These are phyloP conservation scores for Amaranthus hypochondriacus DNA, from an alignment of 148 eudicot genomes.

Conservation along the genomic window DNA sequence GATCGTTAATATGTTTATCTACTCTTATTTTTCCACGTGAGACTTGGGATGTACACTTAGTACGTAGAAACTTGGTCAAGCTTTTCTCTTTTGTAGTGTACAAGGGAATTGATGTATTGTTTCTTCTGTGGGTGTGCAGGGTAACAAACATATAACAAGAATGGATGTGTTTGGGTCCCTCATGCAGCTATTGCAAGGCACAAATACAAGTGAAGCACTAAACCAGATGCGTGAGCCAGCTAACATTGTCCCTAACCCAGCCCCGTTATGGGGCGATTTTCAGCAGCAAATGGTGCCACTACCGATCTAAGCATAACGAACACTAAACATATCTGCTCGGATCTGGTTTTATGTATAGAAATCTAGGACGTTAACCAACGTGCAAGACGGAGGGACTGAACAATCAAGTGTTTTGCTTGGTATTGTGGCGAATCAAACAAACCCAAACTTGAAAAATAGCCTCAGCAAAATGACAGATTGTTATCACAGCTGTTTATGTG, in stretches of 20 bases:
- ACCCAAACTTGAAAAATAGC: not conserved
- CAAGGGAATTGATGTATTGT: not conserved
- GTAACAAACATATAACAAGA: slow-evolving; percentile 45
- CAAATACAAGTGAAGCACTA: slow-evolving; percentile 24
- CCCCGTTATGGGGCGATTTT: slow-evolving; percentile 32
- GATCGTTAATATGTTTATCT: too few species aligned
- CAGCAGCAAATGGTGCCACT: slow-evolving; percentile 37
- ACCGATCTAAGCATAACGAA: slow-evolving; percentile 25
- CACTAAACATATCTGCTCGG: not conserved
- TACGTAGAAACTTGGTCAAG: too few species aligned
- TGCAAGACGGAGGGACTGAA: not conserved
- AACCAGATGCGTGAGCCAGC: slow-evolving; percentile 16
- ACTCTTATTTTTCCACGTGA: too few species aligned
- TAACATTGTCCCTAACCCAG: slow-evolving; percentile 20
- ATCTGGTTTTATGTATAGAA: slow-evolving; percentile 12
- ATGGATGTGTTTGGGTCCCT: slow-evolving; percentile 72
- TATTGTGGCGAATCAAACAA: not conserved
- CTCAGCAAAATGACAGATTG: slow-evolving; percentile 1
- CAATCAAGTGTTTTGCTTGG: slow-evolving; percentile 1
- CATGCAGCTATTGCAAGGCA: slow-evolving; percentile 57
- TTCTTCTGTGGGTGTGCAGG: slow-evolving; percentile 30
- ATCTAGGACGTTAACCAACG: slow-evolving; percentile 14
- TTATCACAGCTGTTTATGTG: not conserved
- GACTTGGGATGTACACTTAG: too few species aligned
- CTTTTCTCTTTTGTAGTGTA: too few species aligned